Base-by-base conservation (phyloP, 2,329 filamentous ascomycete species). In the Lecanoromycetidae sp. region DNA sequence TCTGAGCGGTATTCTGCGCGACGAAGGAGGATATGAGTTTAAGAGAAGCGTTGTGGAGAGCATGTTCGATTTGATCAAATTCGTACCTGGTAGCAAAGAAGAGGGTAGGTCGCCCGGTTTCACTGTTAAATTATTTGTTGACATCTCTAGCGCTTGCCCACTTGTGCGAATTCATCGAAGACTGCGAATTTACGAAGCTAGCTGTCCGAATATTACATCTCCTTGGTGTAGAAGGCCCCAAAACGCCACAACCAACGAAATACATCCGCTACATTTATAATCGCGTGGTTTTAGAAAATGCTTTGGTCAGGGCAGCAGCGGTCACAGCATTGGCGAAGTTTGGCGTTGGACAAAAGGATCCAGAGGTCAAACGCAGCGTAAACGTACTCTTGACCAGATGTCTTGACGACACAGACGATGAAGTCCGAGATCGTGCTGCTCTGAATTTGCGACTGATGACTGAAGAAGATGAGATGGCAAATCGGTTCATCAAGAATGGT, bases 251-350 rank as follows among this genome's bases (percentile, higher is more conserved):
- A 58, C 91, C 91, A 0, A 96, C 91, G 48, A 96, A 98, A 74
- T 98, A 95, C 65, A 94, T 98, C 57, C 85, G 91, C 49, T 98
- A 96, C 67, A 98, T 98, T 61, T 98, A 98, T 72, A 98, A 98
- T 71, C 80, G 91, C 50, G 90, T 98, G 19, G 91, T 98, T 13
- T 71, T 98, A 44, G 91, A 98, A 67, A 98, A 98, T 62, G 87
- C 91, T 33, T 87, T 95, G 53, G 88, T 98, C 17, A 79, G 91
- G 57, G 91, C 91, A 40, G 88, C 91, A 8, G 91, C 91, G 44
- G 93, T 96, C 20, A 96, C 91, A 20, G 91, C 91, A 2, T 69
- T 98, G 53, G 87, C 90, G 58, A 98, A 96, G 66, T 98, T 98
- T 61, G 91, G 91, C 58, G 90, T 96, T 49, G 88, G 86, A 27